Conservation (phyloP, 495 filamentous ascomycete genomes). For the Pseudomonodictys pantanalensis region DNA sequence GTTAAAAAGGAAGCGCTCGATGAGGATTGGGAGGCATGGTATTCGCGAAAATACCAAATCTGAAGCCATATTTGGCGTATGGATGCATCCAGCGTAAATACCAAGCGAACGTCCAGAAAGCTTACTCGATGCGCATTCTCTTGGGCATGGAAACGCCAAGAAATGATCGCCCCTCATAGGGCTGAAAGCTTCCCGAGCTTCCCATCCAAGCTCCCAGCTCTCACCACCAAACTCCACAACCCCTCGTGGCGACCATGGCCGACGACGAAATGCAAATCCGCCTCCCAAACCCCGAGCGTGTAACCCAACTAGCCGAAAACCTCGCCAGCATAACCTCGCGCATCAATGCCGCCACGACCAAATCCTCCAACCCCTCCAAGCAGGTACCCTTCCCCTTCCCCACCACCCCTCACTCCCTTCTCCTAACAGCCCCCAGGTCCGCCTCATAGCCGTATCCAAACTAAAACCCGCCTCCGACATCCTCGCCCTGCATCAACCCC, state of each 20-base stretch:
- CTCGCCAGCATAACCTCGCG: conserved; percentile 33
- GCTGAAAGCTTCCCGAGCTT: neutral
- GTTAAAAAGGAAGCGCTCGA: neutral
- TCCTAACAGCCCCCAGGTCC: conserved; percentile 51
- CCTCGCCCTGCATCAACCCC: conserved; percentile 67
- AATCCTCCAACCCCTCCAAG: conserved; percentile 10
- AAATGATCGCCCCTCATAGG: neutral
- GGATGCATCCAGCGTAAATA: too few relatives aligned
- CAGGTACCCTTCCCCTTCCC: conserved; percentile 12
- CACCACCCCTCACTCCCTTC: neutral
- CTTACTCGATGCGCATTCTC: too few relatives aligned
- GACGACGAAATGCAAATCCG: conserved; percentile 40
- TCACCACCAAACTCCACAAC: neutral
- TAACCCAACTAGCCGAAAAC: conserved; percentile 39
- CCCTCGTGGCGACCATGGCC: conserved; percentile 18
- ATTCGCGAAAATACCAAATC: too few relatives aligned
- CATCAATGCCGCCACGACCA: conserved; percentile 36
- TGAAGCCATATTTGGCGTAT: too few relatives aligned
- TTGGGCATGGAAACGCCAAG: too few relatives aligned
- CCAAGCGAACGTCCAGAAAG: too few relatives aligned
- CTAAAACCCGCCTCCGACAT: conserved; percentile 88
- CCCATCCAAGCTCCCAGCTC: neutral
- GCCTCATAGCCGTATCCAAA: conserved; percentile 91
- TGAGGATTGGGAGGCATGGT: neutral
- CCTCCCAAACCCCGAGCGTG: conserved; percentile 38